Percentiles rank a stretch among this genome's conserved stretches.
These are phyloP conservation scores for Volvariella volvacea DNA, from an alignment of 1,284 basidiomycete species.

Conservation along the genomic window DNA sequence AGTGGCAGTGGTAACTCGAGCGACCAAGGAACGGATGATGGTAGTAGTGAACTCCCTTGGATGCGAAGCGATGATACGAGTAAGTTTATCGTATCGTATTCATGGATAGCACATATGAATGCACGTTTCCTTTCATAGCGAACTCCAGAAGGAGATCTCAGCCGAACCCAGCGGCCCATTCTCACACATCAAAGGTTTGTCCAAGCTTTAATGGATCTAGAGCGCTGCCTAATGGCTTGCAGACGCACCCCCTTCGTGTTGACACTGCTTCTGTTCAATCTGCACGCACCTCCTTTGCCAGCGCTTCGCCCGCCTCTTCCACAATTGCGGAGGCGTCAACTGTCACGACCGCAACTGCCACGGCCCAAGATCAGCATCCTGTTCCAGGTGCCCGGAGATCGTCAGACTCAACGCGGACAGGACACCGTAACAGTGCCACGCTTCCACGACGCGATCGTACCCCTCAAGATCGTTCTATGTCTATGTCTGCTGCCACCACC, in stretches of 20 bases:
- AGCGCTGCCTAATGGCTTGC: slow-evolving; percentile 7
- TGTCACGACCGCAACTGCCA: slow-evolving; percentile 19
- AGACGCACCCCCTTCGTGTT: slow-evolving; percentile 28
- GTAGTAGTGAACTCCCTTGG: slow-evolving; percentile 60
- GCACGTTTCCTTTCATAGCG: slow-evolving; percentile 3
- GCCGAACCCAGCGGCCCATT: slow-evolving; percentile 5
- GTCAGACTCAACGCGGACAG: slow-evolving; percentile 28
- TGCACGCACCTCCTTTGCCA: slow-evolving; percentile 32
- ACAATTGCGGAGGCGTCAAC: slow-evolving; percentile 37
- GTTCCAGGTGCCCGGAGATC: slow-evolving; percentile 27
- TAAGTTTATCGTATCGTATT: slow-evolving; percentile 13
- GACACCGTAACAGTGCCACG: slow-evolving; percentile 21
- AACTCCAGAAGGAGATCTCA: not conserved
- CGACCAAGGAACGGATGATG: slow-evolving; percentile 38
- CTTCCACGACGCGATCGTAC: slow-evolving; percentile 48
- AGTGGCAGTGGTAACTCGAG: slow-evolving; percentile 23
- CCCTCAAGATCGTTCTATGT: slow-evolving; percentile 64
- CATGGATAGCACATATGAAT: slow-evolving; percentile 3
- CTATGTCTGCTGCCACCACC: slow-evolving; percentile 60
- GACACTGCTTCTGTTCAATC: slow-evolving; percentile 29
- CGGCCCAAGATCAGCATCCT: slow-evolving; percentile 18
- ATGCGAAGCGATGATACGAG: slow-evolving; percentile 34
- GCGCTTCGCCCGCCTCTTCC: slow-evolving; percentile 49
- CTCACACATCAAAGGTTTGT: slow-evolving; percentile 7
- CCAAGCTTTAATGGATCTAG: slow-evolving; percentile 12